A percentile compares a stretch with the other conserved stretches of the same genome.
phyloP scores from a whole-genome alignment of 176 grass and related monocot genomes.

The Bolboschoenus planiculmis region DNA sequence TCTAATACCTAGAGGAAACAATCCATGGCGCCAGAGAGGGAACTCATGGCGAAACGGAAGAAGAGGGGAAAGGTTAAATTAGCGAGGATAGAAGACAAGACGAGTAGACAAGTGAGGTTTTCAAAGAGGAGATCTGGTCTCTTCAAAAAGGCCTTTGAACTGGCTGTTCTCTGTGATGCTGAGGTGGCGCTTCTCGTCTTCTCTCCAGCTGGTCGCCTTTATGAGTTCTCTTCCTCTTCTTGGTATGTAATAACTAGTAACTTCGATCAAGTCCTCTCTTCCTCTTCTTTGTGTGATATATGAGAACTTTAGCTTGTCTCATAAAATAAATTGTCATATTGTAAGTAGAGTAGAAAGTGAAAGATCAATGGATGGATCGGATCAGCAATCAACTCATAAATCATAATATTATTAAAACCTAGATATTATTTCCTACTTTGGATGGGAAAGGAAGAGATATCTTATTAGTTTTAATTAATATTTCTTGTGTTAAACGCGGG shows the following conservation, averaged over 20 bases:
- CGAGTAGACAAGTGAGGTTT: constrained; percentile 6
- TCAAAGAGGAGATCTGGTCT: constrained; percentile 34
- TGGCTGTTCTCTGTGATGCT: constrained; percentile 23
- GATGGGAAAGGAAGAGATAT: background rate
- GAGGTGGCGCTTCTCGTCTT: constrained; percentile 39
- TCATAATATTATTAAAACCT: too few relatives aligned
- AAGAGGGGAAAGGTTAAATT: constrained; percentile 1
- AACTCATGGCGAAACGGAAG: background rate
- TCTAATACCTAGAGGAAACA: background rate
- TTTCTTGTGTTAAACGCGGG: background rate
- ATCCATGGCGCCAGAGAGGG: background rate
- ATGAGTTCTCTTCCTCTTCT: constrained; percentile 9
- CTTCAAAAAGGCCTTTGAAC: constrained; percentile 53
- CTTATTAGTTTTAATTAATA: background rate
- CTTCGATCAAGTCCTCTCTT: background rate
- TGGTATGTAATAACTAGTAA: constrained; percentile 1
- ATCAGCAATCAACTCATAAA: too few relatives aligned
- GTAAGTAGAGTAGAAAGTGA: background rate
- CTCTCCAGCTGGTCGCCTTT: constrained; percentile 15
- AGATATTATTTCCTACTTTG: too few relatives aligned
- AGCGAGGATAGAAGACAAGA: constrained; percentile 16
- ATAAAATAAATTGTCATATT: background rate
- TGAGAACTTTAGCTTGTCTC: background rate
- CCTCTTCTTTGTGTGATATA: background rate
- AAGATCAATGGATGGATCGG: background rate